Base-by-base conservation (phyloP, 2,329 filamentous ascomycete genomes). In the Colletotrichum gigasporum region DNA sequence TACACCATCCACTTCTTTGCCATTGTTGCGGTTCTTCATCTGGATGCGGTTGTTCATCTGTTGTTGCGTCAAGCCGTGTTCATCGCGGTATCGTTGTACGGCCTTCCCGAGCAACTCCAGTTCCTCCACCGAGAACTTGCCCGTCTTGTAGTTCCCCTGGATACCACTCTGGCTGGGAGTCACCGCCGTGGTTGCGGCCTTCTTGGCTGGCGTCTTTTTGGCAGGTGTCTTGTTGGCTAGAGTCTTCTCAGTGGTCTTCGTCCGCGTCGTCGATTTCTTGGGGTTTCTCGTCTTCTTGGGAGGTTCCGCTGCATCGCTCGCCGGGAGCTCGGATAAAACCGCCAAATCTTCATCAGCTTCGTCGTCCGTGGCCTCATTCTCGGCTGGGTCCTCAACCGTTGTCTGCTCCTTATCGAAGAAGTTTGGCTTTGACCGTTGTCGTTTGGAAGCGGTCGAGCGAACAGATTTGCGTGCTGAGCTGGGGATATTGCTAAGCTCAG, bases 31-130 rank as follows among this genome's bases (percentile, higher is more conserved):
- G 12, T 55, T 18, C 28, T 18, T 65, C 56, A 44, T 44, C 10
- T 77, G 79, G 16, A 83, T 77, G 64, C 84, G 69, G 5, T 78
- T 75, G 57, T 86, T 87, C n/a, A 88, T 70, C 24, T 84, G 70
- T 18, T 69, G 51, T 60, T 85, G 78, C 1, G 74, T 76, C 69
- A 86, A 68, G 20, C 75, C 71, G 55, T 83, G 70, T 9, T 82
- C 75, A 0, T 77, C 73, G 42, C 81, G 74, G 72, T 82, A 87
- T 0, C 68, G 69, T 51, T 83, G 78, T 1, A 87, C 76, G 2
- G 78, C 77, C 37, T 71, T 71, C 0, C 72, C 73, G 26, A 86
- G 77, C 48, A 74, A 74, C 1, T 71, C 71, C 9, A 83, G 71
- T 66, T 86, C 83, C 3, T 75, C 74, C 0, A 78, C 76, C 7